phyloP scores from a whole-genome alignment of 371 early-diverging fungal genomes.

The Mortierella sp. region DNA sequence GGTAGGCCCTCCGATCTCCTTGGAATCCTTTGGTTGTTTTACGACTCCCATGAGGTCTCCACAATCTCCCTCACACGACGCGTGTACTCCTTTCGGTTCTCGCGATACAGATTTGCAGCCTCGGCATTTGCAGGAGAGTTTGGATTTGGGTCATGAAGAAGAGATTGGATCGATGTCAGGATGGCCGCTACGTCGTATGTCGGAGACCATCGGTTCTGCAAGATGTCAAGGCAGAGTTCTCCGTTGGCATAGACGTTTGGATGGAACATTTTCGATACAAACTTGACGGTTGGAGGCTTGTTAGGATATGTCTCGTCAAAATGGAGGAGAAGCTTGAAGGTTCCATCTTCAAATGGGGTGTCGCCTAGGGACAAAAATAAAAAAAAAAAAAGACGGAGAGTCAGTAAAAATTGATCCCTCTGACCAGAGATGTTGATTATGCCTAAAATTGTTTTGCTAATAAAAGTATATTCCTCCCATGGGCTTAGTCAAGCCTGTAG shows the following conservation, averaged over 20 bases:
- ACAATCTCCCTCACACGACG: slow-evolving; percentile 95
- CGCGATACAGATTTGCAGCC: slow-evolving; percentile 95
- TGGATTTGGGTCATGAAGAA: slow-evolving; percentile 99
- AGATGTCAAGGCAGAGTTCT: slow-evolving; percentile 98
- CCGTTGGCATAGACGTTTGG: slow-evolving; percentile 99
- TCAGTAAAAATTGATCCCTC: slow-evolving; percentile 2
- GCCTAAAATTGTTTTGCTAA: neutral
- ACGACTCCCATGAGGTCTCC: slow-evolving; percentile 90
- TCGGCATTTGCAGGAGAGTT: slow-evolving; percentile 99
- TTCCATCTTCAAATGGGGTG: slow-evolving; percentile 99
- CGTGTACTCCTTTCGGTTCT: slow-evolving; percentile 94
- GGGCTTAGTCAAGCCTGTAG: no score
- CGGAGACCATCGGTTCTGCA: slow-evolving; percentile 98
- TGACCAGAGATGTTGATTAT: slow-evolving; percentile 6
- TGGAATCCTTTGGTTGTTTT: neutral
- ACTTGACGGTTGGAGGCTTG: slow-evolving; percentile 98
- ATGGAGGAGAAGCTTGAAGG: slow-evolving; percentile 95
- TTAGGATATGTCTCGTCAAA: slow-evolving; percentile 99
- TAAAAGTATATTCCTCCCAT: neutral
- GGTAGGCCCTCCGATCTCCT: neutral
- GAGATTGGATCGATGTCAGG: slow-evolving; percentile 96
- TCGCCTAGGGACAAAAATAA: slow-evolving; percentile 72
- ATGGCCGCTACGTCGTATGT: slow-evolving; percentile 98
- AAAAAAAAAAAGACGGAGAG: slow-evolving; percentile 9
- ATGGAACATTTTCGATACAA: slow-evolving; percentile 98